Base-by-base conservation (phyloP, 83 land plant genomes). In the Diphasiastrum complanatum region DNA sequence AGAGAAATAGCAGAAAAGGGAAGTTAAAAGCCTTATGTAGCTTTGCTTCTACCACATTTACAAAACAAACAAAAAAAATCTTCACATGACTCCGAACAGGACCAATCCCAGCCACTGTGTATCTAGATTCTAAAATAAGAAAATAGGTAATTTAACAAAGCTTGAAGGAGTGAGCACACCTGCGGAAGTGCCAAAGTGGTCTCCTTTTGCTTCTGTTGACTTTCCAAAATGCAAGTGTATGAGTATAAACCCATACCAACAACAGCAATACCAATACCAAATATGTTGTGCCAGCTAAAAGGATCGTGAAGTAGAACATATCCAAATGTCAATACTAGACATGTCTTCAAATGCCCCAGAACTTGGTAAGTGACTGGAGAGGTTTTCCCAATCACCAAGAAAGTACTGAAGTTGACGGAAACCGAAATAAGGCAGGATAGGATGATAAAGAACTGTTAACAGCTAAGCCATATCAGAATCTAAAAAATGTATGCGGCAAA, bases 361-460 rank as follows among this genome's bases (percentile, higher is more conserved):
- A 92, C 98, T 76, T 92, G 98, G 57, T 92, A 92, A 20, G 96
- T 92, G 16, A 92, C 98, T 19, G 98, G 88, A 0, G 98, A 92
- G 11, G 98, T 92, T 81, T 92, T 92, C 20, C 99, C 96, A 60
- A 93, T 93, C 28, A 93, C 99, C 27, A 93, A 68, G 56, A 93
- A 89, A 12, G 99, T 93, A 64, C 96, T 93, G 80, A 89, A 93
- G 88, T 93, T 93, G 27, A 93, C 96, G 3, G 91, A 81, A 2
- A 93, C 99, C 1, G 96, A 73, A 11, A 93, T 93, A 60, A 93
- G 3, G 67, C 92, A 93, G 0, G 99, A 93, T 2, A 93, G 73
- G 28, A 82, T 68, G 52, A 89, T 83, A 48, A 93, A 93, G 33
- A 67, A 70, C 92, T 93, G 86, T n/a, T n/a, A n/a, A 11, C 34